phyloP scores from a whole-genome alignment of 495 filamentous ascomycete species.

The Talaromyces borbonicus region DNA sequence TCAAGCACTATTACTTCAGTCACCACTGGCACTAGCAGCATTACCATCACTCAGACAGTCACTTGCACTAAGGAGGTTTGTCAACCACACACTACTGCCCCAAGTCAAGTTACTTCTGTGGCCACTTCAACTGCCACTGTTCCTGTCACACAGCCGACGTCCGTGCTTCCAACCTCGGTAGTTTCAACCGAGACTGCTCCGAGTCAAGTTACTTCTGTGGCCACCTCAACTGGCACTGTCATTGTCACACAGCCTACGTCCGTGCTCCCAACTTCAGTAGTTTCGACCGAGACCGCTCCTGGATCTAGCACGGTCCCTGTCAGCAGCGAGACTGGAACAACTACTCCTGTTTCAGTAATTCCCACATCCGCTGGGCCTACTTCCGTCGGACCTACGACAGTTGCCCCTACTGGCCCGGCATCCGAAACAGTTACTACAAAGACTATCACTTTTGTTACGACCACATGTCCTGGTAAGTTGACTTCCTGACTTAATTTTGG shows the following conservation, averaged over 20 bases:
- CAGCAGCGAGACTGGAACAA: neutral
- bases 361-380: neutral
- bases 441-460: constrained; percentile 9
- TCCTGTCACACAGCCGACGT: neutral
- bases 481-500: neutral
- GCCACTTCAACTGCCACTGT: neutral
- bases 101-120: neutral
- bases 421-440: constrained; percentile 3
- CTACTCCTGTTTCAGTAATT: neutral
- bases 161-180: neutral
- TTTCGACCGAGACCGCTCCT: neutral
- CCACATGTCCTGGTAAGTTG: constrained; percentile 9
- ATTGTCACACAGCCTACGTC: neutral
- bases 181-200: neutral
- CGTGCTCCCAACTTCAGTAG: neutral
- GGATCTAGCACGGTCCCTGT: neutral
- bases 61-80: constrained; percentile 6
- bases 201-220: too few species aligned
- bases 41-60: constrained; percentile 2
- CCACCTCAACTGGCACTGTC: too few species aligned
- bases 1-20: neutral
- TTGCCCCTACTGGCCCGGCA: neutral
- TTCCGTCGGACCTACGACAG: neutral
- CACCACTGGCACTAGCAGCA: constrained; percentile 5
- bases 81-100: constrained; percentile 6